Evolutionary conservation across 176 grass and related monocot genomes (phyloP).

Genomic region (Aegilops speltoides): DNA sequence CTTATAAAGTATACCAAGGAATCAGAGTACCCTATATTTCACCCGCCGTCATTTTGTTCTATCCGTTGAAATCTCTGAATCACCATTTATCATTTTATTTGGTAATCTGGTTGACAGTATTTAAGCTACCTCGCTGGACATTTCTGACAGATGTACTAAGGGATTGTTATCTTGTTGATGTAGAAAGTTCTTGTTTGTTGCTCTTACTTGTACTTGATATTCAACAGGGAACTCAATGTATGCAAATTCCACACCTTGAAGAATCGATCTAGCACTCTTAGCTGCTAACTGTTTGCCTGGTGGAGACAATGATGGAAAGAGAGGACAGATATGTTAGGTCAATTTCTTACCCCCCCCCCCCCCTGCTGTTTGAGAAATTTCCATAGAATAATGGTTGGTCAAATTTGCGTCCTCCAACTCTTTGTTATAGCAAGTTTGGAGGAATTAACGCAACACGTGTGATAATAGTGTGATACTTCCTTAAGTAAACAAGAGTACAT

Average conservation of each 20-base stretch:
- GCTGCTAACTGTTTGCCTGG: not conserved
- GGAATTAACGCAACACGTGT: not conserved
- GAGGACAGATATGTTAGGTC: slow-evolving; percentile 55
- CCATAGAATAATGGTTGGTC: not conserved
- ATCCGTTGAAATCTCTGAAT: not conserved
- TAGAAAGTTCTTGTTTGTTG: not conserved
- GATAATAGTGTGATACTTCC: not conserved
- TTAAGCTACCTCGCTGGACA: not conserved
- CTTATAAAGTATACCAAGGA: not conserved
- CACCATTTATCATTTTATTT: not conserved
- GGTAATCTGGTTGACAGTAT: not conserved
- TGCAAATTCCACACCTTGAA: not conserved
- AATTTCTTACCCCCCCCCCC: not conserved
- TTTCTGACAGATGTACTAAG: not conserved
- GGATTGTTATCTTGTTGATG: not conserved
- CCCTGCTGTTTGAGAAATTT: slow-evolving; percentile 17
- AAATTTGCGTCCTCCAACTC: slow-evolving; percentile 7
- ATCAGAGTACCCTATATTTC: not conserved
- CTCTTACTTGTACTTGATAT: slow-evolving; percentile 11
- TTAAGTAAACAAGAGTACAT: not conserved
- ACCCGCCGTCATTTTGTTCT: not conserved
- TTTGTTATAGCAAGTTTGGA: not conserved
- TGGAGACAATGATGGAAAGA: slow-evolving; percentile 30
- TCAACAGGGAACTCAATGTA: not conserved
- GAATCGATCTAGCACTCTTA: not conserved